Evolutionary conservation across 306 rosid genomes (phyloP).

Genomic region (Casuarina equisetifolia): DNA sequence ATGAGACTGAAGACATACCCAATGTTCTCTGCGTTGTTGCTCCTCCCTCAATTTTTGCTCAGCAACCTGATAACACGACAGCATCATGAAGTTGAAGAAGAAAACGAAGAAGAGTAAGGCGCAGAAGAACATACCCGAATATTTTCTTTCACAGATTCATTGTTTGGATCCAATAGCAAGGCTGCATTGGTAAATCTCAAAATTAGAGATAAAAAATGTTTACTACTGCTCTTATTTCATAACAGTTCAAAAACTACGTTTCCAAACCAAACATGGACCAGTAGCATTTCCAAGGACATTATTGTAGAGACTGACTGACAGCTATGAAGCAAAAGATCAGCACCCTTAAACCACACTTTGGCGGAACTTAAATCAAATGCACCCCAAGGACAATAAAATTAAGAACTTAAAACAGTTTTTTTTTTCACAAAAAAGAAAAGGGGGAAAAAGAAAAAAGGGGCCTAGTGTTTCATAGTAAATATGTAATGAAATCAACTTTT

Average conservation of each 20-base stretch:
- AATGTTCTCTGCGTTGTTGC: slow-evolving; percentile 39
- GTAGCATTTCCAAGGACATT: neutral
- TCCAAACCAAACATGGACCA: neutral
- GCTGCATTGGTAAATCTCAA: slow-evolving; percentile 52
- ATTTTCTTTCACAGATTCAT: slow-evolving; percentile 80
- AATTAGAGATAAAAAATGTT: slow-evolving; percentile 17
- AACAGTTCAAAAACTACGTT: neutral
- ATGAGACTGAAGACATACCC: slow-evolving; percentile 4
- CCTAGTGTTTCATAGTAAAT: too few species aligned
- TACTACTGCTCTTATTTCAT: neutral
- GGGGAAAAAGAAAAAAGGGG: too few species aligned
- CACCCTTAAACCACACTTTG: too few species aligned
- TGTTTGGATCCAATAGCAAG: slow-evolving; percentile 81
- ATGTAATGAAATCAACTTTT: too few species aligned
- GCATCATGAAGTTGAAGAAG: slow-evolving; percentile 6
- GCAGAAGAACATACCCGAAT: slow-evolving; percentile 55
- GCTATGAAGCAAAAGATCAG: neutral
- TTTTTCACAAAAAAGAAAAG: too few species aligned
- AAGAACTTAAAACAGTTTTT: too few species aligned
- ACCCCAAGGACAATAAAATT: too few species aligned
- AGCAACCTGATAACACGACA: slow-evolving; percentile 59
- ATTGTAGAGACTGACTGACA: neutral
- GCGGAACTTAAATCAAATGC: too few species aligned
- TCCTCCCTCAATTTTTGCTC: slow-evolving; percentile 57
- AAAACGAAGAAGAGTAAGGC: neutral